Conservation (phyloP, 768 basidiomycete species). For the Cystofilobasidium capitatum region DNA sequence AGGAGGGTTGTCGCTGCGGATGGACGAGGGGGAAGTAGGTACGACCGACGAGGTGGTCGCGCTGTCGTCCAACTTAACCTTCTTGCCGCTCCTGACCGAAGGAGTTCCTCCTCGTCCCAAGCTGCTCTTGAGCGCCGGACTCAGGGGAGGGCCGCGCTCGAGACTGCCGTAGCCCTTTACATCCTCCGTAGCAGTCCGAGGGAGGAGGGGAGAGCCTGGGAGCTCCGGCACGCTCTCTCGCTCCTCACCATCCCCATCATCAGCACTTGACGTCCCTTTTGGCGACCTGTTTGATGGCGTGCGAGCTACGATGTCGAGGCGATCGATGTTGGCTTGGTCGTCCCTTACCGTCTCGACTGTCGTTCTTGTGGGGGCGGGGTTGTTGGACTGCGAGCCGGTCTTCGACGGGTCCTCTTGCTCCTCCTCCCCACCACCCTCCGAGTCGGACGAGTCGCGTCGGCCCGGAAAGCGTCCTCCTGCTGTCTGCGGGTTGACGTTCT, state of each 20-base stretch:
- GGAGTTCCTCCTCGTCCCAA: not conserved
- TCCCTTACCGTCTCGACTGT: not conserved
- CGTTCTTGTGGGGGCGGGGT: too few relatives aligned
- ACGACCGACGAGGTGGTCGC: not conserved
- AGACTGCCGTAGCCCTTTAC: conserved; percentile 18
- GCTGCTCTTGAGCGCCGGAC: not conserved
- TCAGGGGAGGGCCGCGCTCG: conserved; percentile 7
- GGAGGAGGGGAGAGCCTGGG: not conserved
- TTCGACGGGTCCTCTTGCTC: not conserved
- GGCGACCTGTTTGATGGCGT: too few relatives aligned
- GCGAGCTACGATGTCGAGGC: not conserved
- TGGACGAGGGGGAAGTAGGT: not conserved
- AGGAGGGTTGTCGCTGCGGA: not conserved
- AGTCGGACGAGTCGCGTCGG: conserved; percentile 13
- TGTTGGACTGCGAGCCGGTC: not conserved
- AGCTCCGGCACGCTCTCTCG: too few relatives aligned
- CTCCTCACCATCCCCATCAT: too few relatives aligned
- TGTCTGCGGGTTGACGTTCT: conserved; percentile 10
- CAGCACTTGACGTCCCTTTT: too few relatives aligned
- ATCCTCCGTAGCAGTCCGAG: too few relatives aligned
- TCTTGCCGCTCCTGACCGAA: not conserved
- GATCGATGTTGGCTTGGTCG: not conserved
- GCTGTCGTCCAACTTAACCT: not conserved
- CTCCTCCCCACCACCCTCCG: not conserved
- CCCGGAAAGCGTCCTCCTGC: not conserved